Percentiles rank a stretch among this genome's conserved stretches.
Evolutionary conservation across 2,329 filamentous ascomycete genomes (phyloP).

Genomic region (Penicillium oxalicum): DNA sequence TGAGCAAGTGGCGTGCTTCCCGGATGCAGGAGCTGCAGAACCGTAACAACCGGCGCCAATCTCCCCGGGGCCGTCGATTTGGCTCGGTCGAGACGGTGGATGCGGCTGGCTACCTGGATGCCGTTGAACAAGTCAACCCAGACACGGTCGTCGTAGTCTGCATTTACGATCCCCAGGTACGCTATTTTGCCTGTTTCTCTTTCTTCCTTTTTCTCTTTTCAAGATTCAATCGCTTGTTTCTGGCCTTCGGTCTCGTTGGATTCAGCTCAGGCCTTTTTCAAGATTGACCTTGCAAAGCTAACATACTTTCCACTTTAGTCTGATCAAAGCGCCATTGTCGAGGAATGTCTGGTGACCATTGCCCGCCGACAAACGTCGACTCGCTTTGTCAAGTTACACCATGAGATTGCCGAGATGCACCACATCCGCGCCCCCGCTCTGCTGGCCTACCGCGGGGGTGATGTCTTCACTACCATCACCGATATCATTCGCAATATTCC

Average conservation of each 20-base stretch:
- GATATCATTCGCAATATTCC: constrained; percentile 84
- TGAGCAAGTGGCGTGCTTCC: constrained; percentile 77
- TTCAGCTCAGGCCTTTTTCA: too few species aligned
- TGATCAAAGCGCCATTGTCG: constrained; percentile 69
- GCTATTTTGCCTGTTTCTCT: constrained; percentile 24
- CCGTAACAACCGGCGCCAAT: constrained; percentile 61
- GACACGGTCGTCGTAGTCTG: constrained; percentile 87
- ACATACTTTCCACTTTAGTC: constrained; percentile 53
- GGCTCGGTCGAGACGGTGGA: constrained; percentile 79
- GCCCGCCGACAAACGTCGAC: constrained; percentile 64
- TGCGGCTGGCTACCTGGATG: constrained; percentile 87
- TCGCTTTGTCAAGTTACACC: constrained; percentile 86
- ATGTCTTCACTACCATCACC: constrained; percentile 84
- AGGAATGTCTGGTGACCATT: constrained; percentile 68
- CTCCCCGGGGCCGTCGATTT: constrained; percentile 70
- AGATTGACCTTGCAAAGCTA: too few species aligned
- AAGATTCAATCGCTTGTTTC: too few species aligned
- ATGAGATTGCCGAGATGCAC: constrained; percentile 91
- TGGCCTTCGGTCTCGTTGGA: too few species aligned
- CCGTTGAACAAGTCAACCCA: constrained; percentile 78
- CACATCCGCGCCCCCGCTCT: constrained; percentile 80
- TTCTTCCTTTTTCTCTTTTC: not conserved
- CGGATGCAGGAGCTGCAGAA: constrained; percentile 71
- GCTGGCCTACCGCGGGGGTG: constrained; percentile 80
- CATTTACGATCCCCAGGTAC: constrained; percentile 81